Evolutionary conservation across 768 basidiomycete genomes (phyloP), one percentile per base, ranked within the genome.

Genomic region (Hortiboletus campestris): DNA sequence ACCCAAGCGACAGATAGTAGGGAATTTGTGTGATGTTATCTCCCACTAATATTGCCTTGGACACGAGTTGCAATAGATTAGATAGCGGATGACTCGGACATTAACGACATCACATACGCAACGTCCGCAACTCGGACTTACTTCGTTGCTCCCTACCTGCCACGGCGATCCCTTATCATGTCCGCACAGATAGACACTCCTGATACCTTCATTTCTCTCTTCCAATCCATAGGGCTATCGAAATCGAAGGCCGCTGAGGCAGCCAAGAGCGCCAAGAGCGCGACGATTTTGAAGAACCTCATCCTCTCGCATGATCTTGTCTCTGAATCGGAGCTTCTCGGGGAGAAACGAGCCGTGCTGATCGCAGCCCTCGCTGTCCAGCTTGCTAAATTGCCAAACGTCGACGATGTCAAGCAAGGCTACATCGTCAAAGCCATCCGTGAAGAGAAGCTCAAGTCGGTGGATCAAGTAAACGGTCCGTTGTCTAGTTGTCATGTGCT

Each of bases 381-480:
- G 41, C 74, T 87, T 14, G 74, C 77, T 25, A 95, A 92, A 73
- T 62, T 75, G 0, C 68, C 71, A 16, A 62, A 64, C 7, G 64
- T 93, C 38, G 80, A 74, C 6, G 73, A 77, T 32, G 74, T 72
- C n/a, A 83, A 83, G 67, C 79, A 81, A 57, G 76, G 74, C 43
- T 91, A 84, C 71, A 74, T 88, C 17, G 77, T 91, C 36, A 69
- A 75, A n/a, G 83, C 79, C 58, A 85, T 98, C 63, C 68, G 84
- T n/a, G 81, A 85, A 52, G 86, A 82, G 20, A 82, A 82, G 59
- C 71, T 98, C 55, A 90, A 87, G 73, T 84, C 81, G 34, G 80
- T 84, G 4, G 96, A 98, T 69, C 95, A 98, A 77, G 84, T 97
- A 25, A 77, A 82, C 50, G 95, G 95, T 94, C 64, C 63, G 85